Evolutionary conservation across 192 early-diverging fungal genomes (phyloP), one percentile per base, ranked within the genome.

Genomic region (Podila clonocystis): DNA sequence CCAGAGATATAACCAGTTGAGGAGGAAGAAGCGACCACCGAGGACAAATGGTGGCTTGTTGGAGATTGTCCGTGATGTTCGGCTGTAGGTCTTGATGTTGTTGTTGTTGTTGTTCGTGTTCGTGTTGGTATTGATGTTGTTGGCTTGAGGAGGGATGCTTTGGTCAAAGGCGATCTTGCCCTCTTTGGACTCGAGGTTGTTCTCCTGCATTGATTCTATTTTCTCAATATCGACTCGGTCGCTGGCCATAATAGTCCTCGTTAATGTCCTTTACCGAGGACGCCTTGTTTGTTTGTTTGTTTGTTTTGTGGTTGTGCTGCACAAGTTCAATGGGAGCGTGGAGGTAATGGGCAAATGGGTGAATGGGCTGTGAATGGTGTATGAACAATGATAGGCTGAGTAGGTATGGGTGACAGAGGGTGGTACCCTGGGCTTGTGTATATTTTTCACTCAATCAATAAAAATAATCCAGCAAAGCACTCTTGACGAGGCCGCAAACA

Each of bases 1-100:
- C 74, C 67, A 76, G 8, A 76, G 63, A 38, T 76, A 59, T 30
- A 76, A 55, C 74, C 74, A 76, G 24, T 65, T 70, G 20, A 76
- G 55, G 5, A 76, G 26, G 26, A 76, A 76, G 34, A 76, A 70
- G 7, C 68, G 62, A 17, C 19, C 74, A n/a, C 74, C 74, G 29
- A 76, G 63, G 8, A 76, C 28, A 45, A 76, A 76, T 2, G 52
- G 52, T 4, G 67, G 67, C 4, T 34, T 29, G 1, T 63, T 29
- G 15, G 20, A 34, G 9, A 9, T 26, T 28, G 34, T 29, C 30
- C 58, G 30, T 13, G 49, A 50, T 50, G 62, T 41, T 24, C 28
- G 50, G 62, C 65, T 48, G 22, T 65, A 38, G 65, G 34, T 34
- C 45, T 55, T 65, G 30, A 30, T 30, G 55, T 30, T 3, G 55